Evolutionary conservation across 2,329 filamentous ascomycete species (phyloP).

Genomic region (Arachnomyces sp.): DNA sequence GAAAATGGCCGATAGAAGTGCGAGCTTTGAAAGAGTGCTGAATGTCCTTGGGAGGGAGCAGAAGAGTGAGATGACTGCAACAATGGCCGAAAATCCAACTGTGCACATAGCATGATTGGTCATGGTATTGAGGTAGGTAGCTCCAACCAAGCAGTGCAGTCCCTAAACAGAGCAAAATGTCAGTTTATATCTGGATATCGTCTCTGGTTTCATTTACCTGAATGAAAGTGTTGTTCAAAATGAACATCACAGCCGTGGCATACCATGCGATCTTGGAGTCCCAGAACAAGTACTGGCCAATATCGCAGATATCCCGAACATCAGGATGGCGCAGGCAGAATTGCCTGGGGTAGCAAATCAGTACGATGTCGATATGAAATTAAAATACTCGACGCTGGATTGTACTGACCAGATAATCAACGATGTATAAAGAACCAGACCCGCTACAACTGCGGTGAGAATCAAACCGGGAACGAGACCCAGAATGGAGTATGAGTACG

Average conservation of each 20-base stretch:
- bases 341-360: constrained; percentile 51
- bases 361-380: constrained; percentile 17
- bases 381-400: not conserved
- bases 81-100: constrained; percentile 67
- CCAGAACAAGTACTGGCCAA: constrained; percentile 93
- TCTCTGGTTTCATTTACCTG: constrained; percentile 54
- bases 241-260: constrained; percentile 72
- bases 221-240: constrained; percentile 90
- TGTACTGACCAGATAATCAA: constrained; percentile 51
- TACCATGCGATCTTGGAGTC: constrained; percentile 64
- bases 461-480: constrained; percentile 82
- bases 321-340: constrained; percentile 88
- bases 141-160: constrained; percentile 73
- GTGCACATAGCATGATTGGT: constrained; percentile 65
- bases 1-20: constrained; percentile 71
- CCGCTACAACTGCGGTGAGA: constrained; percentile 68
- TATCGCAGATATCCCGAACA: constrained; percentile 85
- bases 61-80: constrained; percentile 65
- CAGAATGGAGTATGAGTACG: constrained; percentile 81
- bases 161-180: no score
- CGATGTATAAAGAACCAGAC: constrained; percentile 74
- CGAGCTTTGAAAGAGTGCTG: constrained; percentile 66
- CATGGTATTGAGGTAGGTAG: constrained; percentile 87
- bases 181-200: no score
- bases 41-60: constrained; percentile 83